Evolutionary conservation across 78 protist species (phyloP), one percentile per base, ranked within the genome.

Genomic region (Dictyostelium capitatum): DNA sequence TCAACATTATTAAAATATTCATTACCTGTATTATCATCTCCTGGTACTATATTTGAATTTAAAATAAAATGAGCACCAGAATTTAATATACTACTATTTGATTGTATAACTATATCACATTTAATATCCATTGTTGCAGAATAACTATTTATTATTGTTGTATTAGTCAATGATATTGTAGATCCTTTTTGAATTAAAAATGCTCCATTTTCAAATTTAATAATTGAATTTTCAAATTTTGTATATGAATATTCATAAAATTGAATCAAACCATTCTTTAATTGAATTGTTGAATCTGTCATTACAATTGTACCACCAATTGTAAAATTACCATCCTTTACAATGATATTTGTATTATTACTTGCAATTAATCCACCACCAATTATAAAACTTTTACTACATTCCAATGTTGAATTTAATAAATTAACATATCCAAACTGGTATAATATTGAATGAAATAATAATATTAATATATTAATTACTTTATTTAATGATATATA

Each of bases 41-140:
- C 9, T 62, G 70, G 70, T 25, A 62, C 19, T 4, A 62, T 62
- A 62, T 62, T 62, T 62, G 70, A 62, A 62, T 23, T 62, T 62
- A 62, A 25, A 25, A 25, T 62, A 10, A 62, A 62, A 17, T 62
- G n/a, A 14, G 70, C 70, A 11, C 20, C 70, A 37, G 43, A 37
- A 62, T 62, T 62, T 9, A 37, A 25, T 17, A 62, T 62, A 62
- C 70, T 62, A 62, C 70, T 62, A 25, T 62, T 62, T 23, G 70
- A 25, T 25, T 62, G n/a, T 0, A 62, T 23, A 62, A 25, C 23
- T 25, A 62, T 62, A 25, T 62, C 14, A n/a, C 70, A 30, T 25
- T 62, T 62, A 11, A 62, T 62, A 25, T 62, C 28, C 70, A 62
- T 62, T 11, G n/a, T 62, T 1, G 70, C 70, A 23, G n/a, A 23